Evolutionary conservation across 176 grass and related monocot species (phyloP).

Genomic region (Triticum turgidum): DNA sequence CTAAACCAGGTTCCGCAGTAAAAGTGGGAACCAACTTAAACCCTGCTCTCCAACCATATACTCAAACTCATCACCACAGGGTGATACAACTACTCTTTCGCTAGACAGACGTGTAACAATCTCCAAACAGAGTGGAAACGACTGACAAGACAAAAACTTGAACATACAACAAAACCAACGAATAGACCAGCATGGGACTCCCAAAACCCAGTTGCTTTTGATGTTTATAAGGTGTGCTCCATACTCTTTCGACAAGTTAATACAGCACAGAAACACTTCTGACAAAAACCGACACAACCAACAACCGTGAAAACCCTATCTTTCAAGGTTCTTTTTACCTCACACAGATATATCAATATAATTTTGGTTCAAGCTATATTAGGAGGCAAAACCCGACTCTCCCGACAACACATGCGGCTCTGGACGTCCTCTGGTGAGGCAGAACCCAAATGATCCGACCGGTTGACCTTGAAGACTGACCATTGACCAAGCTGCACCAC

Average conservation of each 20-base stretch:
- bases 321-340: slow-evolving; percentile 57
- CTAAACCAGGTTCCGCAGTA: slow-evolving; percentile 4
- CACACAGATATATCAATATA: slow-evolving; percentile 49
- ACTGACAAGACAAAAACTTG: background rate
- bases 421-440: slow-evolving; percentile 29
- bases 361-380: slow-evolving; percentile 55
- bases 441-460: slow-evolving; percentile 44
- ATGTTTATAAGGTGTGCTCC: slow-evolving; percentile 48
- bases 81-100: background rate
- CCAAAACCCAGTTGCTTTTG: slow-evolving; percentile 46
- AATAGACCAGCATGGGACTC: slow-evolving; percentile 38
- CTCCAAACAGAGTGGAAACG: background rate
- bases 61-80: background rate
- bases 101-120: background rate
- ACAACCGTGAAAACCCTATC: slow-evolving; percentile 35
- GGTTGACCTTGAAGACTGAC: slow-evolving; percentile 51
- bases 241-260: slow-evolving; percentile 44
- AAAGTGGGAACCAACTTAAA: slow-evolving; percentile 20
- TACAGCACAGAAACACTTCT: slow-evolving; percentile 39
- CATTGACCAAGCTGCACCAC: slow-evolving; percentile 53
- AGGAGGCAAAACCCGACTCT: slow-evolving; percentile 51
- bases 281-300: slow-evolving; percentile 41
- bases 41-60: background rate
- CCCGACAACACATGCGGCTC: slow-evolving; percentile 37
- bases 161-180: slow-evolving; percentile 33